Evolutionary conservation across 1,284 basidiomycete genomes (phyloP).

Genomic region (Malassezia furfur): DNA sequence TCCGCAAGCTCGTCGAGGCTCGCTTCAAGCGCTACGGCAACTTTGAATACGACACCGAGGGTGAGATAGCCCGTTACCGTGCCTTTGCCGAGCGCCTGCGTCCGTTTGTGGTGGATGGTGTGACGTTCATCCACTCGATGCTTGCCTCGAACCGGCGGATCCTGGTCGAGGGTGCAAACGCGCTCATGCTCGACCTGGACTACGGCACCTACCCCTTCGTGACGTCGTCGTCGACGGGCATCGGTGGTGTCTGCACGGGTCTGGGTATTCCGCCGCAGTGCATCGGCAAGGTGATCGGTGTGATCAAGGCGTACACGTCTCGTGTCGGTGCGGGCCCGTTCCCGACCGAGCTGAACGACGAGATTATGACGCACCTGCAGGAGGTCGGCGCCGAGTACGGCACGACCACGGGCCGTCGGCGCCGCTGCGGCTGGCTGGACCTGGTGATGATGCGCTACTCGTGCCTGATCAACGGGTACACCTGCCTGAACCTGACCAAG

Average conservation of each 20-base stretch:
- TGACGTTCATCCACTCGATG: conserved; percentile 73
- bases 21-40: conserved; percentile 95
- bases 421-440: conserved; percentile 95
- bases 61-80: conserved; percentile 84
- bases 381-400: conserved; percentile 89
- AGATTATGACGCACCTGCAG: conserved; percentile 76
- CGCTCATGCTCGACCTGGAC: conserved; percentile 94
- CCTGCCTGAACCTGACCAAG: conserved; percentile 85
- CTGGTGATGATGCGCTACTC: conserved; percentile 90
- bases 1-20: conserved; percentile 89
- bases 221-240: conserved; percentile 81
- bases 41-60: conserved; percentile 97
- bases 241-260: conserved; percentile 91
- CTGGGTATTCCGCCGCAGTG: conserved; percentile 82
- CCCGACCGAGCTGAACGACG: conserved; percentile 86
- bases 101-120: conserved; percentile 81
- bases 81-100: conserved; percentile 72
- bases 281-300: conserved; percentile 77
- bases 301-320: conserved; percentile 95
- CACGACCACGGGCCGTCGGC: conserved; percentile 77
- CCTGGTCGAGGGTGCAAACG: conserved; percentile 93
- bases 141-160: conserved; percentile 64
- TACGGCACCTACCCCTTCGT: conserved; percentile 97
- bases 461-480: conserved; percentile 89
- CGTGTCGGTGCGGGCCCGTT: conserved; percentile 94